Evolutionary conservation across 73 alveolate genomes (phyloP).

Genomic region (Tetrahymena elliotti): DNA sequence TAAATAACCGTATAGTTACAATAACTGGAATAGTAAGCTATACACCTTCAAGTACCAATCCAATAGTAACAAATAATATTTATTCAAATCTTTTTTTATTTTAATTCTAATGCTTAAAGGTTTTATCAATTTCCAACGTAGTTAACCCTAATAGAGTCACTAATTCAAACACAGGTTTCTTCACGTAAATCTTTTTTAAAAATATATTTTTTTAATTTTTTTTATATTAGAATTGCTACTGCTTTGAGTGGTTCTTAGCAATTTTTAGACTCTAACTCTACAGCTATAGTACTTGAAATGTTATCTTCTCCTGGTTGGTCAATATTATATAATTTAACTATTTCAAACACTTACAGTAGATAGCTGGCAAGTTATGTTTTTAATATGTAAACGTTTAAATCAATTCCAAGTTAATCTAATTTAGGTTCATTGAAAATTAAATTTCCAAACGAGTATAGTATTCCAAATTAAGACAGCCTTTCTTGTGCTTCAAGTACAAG

Average conservation of each 20-base stretch:
- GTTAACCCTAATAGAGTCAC: slow-evolving; percentile 21
- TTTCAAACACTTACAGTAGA: slow-evolving; percentile 14
- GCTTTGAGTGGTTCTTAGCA: not conserved
- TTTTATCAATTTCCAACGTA: not conserved
- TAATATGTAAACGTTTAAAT: slow-evolving; percentile 2
- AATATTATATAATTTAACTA: not conserved
- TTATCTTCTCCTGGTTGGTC: slow-evolving; percentile 37
- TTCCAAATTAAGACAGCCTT: not conserved
- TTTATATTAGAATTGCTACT: not conserved
- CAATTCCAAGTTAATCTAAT: slow-evolving; percentile 5
- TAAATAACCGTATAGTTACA: not conserved
- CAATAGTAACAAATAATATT: not conserved
- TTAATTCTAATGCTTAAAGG: not conserved
- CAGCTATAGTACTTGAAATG: slow-evolving; percentile 37
- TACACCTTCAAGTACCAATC: not conserved
- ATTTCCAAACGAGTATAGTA: not conserved
- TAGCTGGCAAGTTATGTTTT: slow-evolving; percentile 12
- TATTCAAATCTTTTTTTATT: not conserved
- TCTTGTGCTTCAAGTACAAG: not conserved
- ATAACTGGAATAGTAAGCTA: not conserved
- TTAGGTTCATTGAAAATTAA: not conserved
- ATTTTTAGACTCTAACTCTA: slow-evolving; percentile 11
- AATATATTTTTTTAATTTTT: not conserved
- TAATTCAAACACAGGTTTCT: slow-evolving; percentile 29
- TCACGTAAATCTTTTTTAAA: not conserved